Evolutionary conservation across 2,329 filamentous ascomycete species (phyloP).

Genomic region (Scleromitrula shiraiana): DNA sequence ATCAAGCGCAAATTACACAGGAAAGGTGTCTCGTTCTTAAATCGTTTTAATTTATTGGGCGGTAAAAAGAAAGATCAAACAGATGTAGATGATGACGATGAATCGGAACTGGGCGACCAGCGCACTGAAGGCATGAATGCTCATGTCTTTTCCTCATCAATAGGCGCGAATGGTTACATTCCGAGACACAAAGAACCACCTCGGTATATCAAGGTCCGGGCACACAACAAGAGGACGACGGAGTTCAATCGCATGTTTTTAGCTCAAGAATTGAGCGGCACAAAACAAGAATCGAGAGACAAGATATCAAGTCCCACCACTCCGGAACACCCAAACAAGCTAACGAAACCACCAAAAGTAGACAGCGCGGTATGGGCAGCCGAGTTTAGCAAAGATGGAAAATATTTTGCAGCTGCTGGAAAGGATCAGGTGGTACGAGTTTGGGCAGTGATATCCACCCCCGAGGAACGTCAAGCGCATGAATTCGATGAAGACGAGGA

Average conservation of each 20-base stretch:
- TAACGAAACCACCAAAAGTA: conserved; percentile 20
- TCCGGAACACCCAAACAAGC: conserved; percentile 18
- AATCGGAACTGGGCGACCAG: conserved; percentile 59
- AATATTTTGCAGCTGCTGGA: conserved; percentile 84
- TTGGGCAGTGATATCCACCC: conserved; percentile 78
- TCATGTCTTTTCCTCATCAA: conserved; percentile 69
- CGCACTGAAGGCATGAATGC: conserved; percentile 77
- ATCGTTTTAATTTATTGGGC: conserved; percentile 66
- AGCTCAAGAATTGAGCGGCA: conserved; percentile 77
- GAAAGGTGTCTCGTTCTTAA: conserved; percentile 85
- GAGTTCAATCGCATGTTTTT: conserved; percentile 86
- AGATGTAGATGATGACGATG: conserved; percentile 48
- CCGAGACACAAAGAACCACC: conserved; percentile 84
- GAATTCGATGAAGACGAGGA: conserved; percentile 63
- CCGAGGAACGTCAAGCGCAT: conserved; percentile 67
- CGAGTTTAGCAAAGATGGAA: conserved; percentile 88
- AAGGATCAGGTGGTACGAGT: conserved; percentile 79
- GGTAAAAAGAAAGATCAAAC: conserved; percentile 61
- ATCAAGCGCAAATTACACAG: conserved; percentile 35
- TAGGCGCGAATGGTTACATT: conserved; percentile 64
- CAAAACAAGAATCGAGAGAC: conserved; percentile 32
- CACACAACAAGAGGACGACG: conserved; percentile 70
- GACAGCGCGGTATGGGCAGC: conserved; percentile 79
- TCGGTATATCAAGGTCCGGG: conserved; percentile 78
- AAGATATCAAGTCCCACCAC: conserved; percentile 24